These are phyloP conservation scores for Aureobasidium namibiae DNA, from an alignment of 2,329 filamentous ascomycete species.

Conservation along the genomic window DNA sequence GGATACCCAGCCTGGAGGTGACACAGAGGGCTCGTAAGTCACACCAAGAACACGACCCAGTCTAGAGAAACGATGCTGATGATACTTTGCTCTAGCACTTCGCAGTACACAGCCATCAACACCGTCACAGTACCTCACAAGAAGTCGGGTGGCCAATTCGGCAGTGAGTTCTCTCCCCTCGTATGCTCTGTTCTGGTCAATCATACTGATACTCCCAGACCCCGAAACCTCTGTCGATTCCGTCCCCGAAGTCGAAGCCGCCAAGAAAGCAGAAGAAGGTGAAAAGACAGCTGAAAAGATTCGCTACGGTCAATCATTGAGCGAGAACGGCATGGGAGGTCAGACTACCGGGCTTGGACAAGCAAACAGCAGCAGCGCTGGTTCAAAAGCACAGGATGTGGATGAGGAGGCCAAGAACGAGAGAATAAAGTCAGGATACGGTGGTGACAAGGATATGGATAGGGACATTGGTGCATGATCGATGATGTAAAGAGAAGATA, in stretches of 20 bases:
- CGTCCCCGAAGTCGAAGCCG: constrained; percentile 23
- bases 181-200: constrained; percentile 7
- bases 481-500: background rate
- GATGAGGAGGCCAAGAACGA: constrained; percentile 31
- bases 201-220: constrained; percentile 12
- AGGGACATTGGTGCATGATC: constrained; percentile 42
- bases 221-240: constrained; percentile 25
- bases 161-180: constrained; percentile 30
- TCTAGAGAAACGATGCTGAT: background rate
- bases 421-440: constrained; percentile 46
- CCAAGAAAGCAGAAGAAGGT: constrained; percentile 30
- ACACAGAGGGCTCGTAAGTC: constrained; percentile 22
- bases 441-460: constrained; percentile 38
- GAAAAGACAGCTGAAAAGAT: constrained; percentile 44
- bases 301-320: constrained; percentile 48
- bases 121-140: constrained; percentile 41
- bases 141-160: constrained; percentile 51
- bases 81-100: background rate
- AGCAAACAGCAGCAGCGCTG: constrained; percentile 31
- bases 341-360: constrained; percentile 37
- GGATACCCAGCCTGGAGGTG: constrained; percentile 52
- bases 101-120: constrained; percentile 47
- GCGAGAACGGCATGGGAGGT: constrained; percentile 48
- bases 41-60: background rate
- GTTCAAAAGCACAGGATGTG: constrained; percentile 26